phyloP scores from a whole-genome alignment of 371 early-diverging fungal genomes.

The Syncephalastrum contaminatum region DNA sequence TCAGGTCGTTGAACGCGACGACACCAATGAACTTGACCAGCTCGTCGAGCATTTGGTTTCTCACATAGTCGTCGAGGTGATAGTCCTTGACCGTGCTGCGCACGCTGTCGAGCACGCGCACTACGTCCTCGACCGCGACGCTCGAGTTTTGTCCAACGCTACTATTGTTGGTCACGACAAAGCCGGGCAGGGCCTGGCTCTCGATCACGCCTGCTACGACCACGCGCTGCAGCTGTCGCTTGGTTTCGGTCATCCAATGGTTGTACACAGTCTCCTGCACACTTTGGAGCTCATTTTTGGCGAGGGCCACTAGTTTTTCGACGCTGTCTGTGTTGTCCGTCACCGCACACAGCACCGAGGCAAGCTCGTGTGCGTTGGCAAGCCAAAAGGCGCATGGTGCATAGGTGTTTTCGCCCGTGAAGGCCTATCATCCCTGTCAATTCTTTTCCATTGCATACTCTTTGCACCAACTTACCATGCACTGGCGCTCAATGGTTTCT shows the following conservation, averaged over 20 bases:
- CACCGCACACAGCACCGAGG: conserved; percentile 43
- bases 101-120: conserved; percentile 79
- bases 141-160: conserved; percentile 47
- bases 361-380: conserved; percentile 85
- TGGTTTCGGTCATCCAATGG: conserved; percentile 83
- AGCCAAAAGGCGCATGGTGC: conserved; percentile 79
- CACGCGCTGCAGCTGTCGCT: conserved; percentile 82
- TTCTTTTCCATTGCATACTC: too few relatives aligned
- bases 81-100: conserved; percentile 85
- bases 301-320: conserved; percentile 43
- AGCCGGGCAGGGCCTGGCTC: conserved; percentile 81
- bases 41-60: conserved; percentile 77
- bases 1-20: conserved; percentile 87
- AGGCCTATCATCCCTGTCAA: neutral
- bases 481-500: conserved; percentile 68
- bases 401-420: conserved; percentile 46
- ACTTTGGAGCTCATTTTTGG: conserved; percentile 51
- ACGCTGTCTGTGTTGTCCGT: conserved; percentile 13
- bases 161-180: conserved; percentile 79
- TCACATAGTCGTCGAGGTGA: conserved; percentile 72
- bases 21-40: conserved; percentile 85
- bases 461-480: conserved; percentile 45
- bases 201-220: conserved; percentile 89
- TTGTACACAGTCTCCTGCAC: conserved; percentile 50
- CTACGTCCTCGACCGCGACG: conserved; percentile 80